phyloP scores from a whole-genome alignment of 2,329 filamentous ascomycete species.

The Colletotrichum endophyticum region DNA sequence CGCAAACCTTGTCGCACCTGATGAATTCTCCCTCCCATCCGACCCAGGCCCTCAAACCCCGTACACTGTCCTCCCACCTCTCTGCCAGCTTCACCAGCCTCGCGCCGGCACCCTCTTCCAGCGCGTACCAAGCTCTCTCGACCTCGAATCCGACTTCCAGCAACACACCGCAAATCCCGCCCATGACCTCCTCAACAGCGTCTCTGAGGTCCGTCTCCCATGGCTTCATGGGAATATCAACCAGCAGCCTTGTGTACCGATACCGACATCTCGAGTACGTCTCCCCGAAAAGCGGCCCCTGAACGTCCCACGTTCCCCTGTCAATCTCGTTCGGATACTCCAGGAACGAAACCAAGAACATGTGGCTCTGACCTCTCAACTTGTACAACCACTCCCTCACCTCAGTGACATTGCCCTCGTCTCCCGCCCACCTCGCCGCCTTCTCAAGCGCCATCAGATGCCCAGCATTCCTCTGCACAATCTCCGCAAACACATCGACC shows the following conservation, averaged over 20 bases:
- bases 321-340: slow-evolving; percentile 40
- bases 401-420: slow-evolving; percentile 26
- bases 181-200: slow-evolving; percentile 44
- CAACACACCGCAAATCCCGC: slow-evolving; percentile 43
- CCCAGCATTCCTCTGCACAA: slow-evolving; percentile 42
- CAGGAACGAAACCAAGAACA: slow-evolving; percentile 48
- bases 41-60: slow-evolving; percentile 53
- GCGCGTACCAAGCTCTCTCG: slow-evolving; percentile 41
- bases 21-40: slow-evolving; percentile 54
- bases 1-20: slow-evolving; percentile 44
- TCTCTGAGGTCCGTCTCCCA: slow-evolving; percentile 41
- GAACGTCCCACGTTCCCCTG: slow-evolving; percentile 32
- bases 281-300: slow-evolving; percentile 36
- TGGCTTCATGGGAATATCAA: slow-evolving; percentile 28
- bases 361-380: slow-evolving; percentile 43
- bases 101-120: slow-evolving; percentile 18
- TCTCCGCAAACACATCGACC: slow-evolving; percentile 42
- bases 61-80: slow-evolving; percentile 36
- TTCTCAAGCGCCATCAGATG: slow-evolving; percentile 36
- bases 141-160: slow-evolving; percentile 46
- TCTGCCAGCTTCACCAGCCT: not conserved
- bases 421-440: slow-evolving; percentile 23
- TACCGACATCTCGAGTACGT: slow-evolving; percentile 46
- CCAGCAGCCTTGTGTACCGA: slow-evolving; percentile 42
- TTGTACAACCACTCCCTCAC: slow-evolving; percentile 32